Evolutionary conservation across 2,329 filamentous ascomycete species (phyloP), one percentile per base, ranked within the genome.

Genomic region (Scedosporium minutisporum): DNA sequence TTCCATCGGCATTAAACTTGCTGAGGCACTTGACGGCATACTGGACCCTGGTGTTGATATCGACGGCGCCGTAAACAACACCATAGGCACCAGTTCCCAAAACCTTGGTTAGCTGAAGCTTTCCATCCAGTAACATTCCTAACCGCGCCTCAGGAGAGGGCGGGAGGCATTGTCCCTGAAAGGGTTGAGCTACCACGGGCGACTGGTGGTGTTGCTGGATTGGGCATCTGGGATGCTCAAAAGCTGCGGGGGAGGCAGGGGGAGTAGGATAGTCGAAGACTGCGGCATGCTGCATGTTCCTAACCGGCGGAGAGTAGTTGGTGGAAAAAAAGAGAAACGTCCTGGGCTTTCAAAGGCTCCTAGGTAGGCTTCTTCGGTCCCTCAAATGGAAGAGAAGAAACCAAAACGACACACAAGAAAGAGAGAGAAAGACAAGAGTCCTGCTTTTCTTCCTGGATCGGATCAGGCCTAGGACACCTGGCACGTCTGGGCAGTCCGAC

Each of bases 1-100:
- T 80, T 67, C 85, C 85, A 72, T 87, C 83, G 67, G 82, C 71
- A 75, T 93, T 95, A 76, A 88, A 83, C 77, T 96, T 97, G 87
- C 91, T 95, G 72, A 99, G 83, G 65, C 93, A 93, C 82, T 99
- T 99, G 72, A 99, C 93, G 66, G 95, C 95, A 80, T 96, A 99
- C 67, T 86, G 87, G 64, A 87, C 83, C 73, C 89, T 85, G 68
- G 87, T 93, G 73, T 88, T 87, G 72, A 93, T 85, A 77, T 95
- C 93, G 76, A 90, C 81, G 70, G 93, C 93, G 67, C 87, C 86
- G 79, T 97, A 97, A 27, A 99, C 95, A 51, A 97, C 93, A 67
- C 95, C 95, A 76, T 99, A 99, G 63, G 95, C 95, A 69, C 95
- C 95, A 60, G 93, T 90, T 67, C 95, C 95, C 65, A 97, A 83